Conservation (phyloP, 768 basidiomycete species). For the Rhodotorula sphaerocarpa region DNA sequence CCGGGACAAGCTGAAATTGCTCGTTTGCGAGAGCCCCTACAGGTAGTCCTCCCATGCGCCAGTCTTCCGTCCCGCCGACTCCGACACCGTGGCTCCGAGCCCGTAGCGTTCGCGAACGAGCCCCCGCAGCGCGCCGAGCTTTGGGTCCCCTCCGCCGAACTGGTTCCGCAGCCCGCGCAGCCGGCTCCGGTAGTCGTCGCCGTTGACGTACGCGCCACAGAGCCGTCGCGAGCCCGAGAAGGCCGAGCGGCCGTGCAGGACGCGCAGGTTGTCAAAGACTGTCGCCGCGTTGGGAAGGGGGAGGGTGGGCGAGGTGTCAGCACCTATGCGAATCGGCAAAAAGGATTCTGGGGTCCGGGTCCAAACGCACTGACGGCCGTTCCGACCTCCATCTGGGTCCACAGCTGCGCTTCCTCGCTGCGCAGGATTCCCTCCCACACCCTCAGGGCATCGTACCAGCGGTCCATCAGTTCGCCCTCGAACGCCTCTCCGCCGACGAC, state of each 20-base stretch:
- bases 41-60: slow-evolving; percentile 8
- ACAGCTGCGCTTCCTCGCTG: slow-evolving; percentile 76
- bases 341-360: too few relatives aligned
- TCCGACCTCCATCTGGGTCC: slow-evolving; percentile 80
- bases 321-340: not conserved
- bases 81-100: not conserved
- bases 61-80: not conserved
- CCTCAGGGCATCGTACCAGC: slow-evolving; percentile 78
- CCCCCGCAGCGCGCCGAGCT: not conserved
- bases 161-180: slow-evolving; percentile 45
- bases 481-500: slow-evolving; percentile 54
- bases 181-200: slow-evolving; percentile 80
- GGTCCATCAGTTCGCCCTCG: slow-evolving; percentile 55
- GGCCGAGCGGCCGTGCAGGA: slow-evolving; percentile 85
- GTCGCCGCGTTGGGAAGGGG: not conserved
- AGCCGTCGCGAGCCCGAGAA: slow-evolving; percentile 81
- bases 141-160: slow-evolving; percentile 24
- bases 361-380: slow-evolving; percentile 68
- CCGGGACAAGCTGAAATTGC: too few relatives aligned
- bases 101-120: not conserved
- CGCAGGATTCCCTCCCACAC: slow-evolving; percentile 68
- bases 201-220: slow-evolving; percentile 90
- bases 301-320: too few relatives aligned
- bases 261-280: slow-evolving; percentile 89
- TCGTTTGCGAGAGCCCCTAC: not conserved